Base-by-base conservation (phyloP, 352 stramenopile genomes). In the Pythium scleroteichum region DNA sequence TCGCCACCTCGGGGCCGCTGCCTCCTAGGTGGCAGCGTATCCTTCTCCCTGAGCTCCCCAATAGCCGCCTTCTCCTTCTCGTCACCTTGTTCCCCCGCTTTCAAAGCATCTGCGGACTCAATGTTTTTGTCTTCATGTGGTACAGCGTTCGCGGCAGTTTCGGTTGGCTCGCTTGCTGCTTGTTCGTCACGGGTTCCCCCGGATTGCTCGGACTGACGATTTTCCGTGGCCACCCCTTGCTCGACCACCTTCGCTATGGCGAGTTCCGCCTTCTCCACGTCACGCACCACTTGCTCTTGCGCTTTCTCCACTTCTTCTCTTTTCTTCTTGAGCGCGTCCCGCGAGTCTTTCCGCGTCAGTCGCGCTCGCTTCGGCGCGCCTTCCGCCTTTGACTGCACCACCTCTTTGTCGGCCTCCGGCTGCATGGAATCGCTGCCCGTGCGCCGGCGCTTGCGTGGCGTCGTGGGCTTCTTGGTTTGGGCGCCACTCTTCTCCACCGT, bases 371-470 rank as follows among this genome's bases (percentile, higher is more conserved):
- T 64, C n/a, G 46, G 22, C 46, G 39, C 32, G 3, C 45, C n/a
- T 35, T 56, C 32, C 32, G 55, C 46, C 35, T 42, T 27, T 19
- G 24, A 8, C 23, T 48, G 16, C 44, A 26, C 20, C 26, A 19
- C n/a, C 1, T 46, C 46, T n/a, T 41, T 39, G 24, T 47, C 16
- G 5, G 10, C 4, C 33, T 54, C 24, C 9, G 27, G 0, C 26
- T 17, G 24, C 24, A 29, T 10, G 0, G 55, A 33, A 17, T 22
- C 53, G 24, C 58, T 65, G 23, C 49, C 14, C 41, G 29, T 9
- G 17, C 41, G 27, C 23, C 27, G n/a, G 9, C 49, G 50, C 59
- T 66, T 66, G 22, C 59, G 39, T 13, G 49, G 29, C 39, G 19
- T 23, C 51, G 19, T 27, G 16, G 35, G n/a, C 14, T 48, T 24